Evolutionary conservation across 192 early-diverging fungal genomes (phyloP).

Genomic region (Coemansia brasiliensis): DNA sequence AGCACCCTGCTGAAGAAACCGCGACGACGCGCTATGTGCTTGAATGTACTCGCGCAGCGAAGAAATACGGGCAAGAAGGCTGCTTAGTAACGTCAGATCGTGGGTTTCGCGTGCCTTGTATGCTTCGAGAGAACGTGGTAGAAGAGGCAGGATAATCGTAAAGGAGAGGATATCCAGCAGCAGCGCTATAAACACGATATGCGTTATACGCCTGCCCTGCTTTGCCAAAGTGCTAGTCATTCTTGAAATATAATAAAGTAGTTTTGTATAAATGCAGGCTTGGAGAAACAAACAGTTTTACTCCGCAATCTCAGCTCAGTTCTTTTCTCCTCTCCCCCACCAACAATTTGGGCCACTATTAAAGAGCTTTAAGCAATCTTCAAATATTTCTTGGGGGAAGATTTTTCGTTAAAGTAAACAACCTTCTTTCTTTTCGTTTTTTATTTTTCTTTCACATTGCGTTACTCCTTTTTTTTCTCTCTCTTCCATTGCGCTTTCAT

Average conservation of each 20-base stretch:
- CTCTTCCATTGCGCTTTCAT: conserved; percentile 1
- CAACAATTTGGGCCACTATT: too few species aligned
- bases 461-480: conserved; percentile 1
- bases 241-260: not conserved
- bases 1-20: conserved; percentile 34
- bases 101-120: conserved; percentile 65
- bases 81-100: conserved; percentile 46
- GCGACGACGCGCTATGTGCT: conserved; percentile 31
- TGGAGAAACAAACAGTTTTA: not conserved
- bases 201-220: conserved; percentile 35
- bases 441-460: conserved; percentile 6
- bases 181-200: conserved; percentile 76
- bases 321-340: too few species aligned
- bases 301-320: not conserved
- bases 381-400: too few species aligned
- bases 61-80: conserved; percentile 13
- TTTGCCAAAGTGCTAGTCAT: not conserved
- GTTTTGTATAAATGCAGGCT: not conserved
- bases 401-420: conserved; percentile 1
- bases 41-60: conserved; percentile 18
- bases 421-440: not conserved
- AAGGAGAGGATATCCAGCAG: conserved; percentile 96
- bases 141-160: conserved; percentile 95
- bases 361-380: too few species aligned
- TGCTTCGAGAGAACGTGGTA: conserved; percentile 84